Conservation (phyloP, 208 protist genomes). For the Acanthamoeba sp. region DNA sequence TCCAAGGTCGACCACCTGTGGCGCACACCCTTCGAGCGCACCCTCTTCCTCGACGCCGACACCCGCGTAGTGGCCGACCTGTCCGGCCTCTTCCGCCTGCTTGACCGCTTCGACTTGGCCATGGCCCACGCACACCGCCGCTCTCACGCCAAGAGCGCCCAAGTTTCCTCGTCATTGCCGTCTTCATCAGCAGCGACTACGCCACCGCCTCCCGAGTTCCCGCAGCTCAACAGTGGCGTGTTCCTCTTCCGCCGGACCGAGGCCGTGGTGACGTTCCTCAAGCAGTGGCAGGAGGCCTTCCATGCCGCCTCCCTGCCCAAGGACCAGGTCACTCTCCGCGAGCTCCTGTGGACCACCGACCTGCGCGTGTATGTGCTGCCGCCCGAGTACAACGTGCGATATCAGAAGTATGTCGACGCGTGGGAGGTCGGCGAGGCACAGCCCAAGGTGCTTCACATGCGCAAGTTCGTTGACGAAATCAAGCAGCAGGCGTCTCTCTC, state of each 20-base stretch:
- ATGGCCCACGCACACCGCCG: constrained; percentile 60
- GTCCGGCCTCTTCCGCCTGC: constrained; percentile 6
- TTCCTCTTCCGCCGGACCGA: constrained; percentile 46
- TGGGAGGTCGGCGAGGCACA: constrained; percentile 49
- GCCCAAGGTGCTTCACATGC: constrained; percentile 49
- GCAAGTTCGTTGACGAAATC: constrained; percentile 46
- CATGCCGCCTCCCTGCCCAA: constrained; percentile 31
- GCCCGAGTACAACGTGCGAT: constrained; percentile 53
- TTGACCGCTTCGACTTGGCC: constrained; percentile 42
- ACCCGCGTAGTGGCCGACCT: constrained; percentile 59
- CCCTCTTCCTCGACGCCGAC: constrained; percentile 51
- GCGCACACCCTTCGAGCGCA: constrained; percentile 52
- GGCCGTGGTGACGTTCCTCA: constrained; percentile 41
- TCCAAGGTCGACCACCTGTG: constrained; percentile 65
- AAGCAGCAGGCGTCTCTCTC: not conserved
- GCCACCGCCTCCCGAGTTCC: constrained; percentile 23
- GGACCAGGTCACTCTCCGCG: constrained; percentile 63
- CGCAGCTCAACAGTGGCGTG: constrained; percentile 58
- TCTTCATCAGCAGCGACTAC: not conserved
- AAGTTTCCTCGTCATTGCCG: not conserved
- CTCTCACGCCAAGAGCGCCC: constrained; percentile 33
- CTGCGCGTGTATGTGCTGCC: constrained; percentile 38
- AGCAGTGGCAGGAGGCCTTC: constrained; percentile 63
- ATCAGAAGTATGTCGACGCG: constrained; percentile 32
- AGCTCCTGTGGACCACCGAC: constrained; percentile 59